phyloP scores from a whole-genome alignment of 805 yeast genomes.

The Saccharomycopsis microspora region DNA sequence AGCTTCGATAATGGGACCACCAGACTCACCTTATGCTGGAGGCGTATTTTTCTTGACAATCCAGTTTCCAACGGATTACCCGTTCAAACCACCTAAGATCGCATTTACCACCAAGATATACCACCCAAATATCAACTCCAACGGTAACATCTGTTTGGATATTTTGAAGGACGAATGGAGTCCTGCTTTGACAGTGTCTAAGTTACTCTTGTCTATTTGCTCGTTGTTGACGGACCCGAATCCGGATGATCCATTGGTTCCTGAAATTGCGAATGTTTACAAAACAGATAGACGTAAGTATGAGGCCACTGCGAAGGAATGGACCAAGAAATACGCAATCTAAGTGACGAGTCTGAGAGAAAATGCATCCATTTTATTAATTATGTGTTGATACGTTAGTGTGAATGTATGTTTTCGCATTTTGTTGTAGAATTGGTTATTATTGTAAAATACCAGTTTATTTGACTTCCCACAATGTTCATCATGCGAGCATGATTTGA shows the following conservation, averaged over 20 bases:
- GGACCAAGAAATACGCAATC: conserved; percentile 98
- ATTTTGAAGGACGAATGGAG: conserved; percentile 98
- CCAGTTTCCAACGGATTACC: conserved; percentile 98
- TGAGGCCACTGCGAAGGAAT: conserved; percentile 94
- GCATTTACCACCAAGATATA: conserved; percentile 90
- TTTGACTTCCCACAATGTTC: no score
- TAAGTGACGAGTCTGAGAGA: conserved; percentile 21
- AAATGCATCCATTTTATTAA: no score
- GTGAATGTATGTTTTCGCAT: no score
- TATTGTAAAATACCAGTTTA: no score
- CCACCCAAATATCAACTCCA: conserved; percentile 94
- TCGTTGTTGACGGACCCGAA: conserved; percentile 95
- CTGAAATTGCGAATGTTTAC: conserved; percentile 94
- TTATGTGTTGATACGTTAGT: no score
- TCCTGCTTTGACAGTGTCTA: conserved; percentile 93
- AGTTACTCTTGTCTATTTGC: conserved; percentile 88
- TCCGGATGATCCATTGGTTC: conserved; percentile 98
- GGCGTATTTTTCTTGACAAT: conserved; percentile 95
- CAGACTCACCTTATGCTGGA: conserved; percentile 82
- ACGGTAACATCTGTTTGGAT: conserved; percentile 94
- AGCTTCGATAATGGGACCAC: conserved; percentile 98
- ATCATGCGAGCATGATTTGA: no score
- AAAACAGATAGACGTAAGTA: conserved; percentile 89
- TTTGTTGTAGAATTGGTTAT: no score
- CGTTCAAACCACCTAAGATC: conserved; percentile 96